These are phyloP conservation scores for Myxozyma sirexii DNA, from an alignment of 805 yeast genomes.

Conservation along the genomic window DNA sequence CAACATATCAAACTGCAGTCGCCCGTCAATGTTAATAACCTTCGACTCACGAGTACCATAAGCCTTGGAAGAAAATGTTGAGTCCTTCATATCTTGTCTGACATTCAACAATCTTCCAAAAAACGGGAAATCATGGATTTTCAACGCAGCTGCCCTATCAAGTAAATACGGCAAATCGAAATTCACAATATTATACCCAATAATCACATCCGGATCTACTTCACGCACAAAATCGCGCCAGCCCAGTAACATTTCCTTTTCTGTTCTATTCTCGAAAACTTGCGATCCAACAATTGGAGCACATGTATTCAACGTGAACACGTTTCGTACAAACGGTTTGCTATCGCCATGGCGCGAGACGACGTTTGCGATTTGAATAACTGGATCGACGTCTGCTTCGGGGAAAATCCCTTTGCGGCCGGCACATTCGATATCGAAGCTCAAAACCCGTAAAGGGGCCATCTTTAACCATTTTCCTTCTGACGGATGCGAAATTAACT, in stretches of 20 bases:
- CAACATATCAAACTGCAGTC: constrained; percentile 89
- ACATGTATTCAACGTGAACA: constrained; percentile 90
- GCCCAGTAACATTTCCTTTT: constrained; percentile 75
- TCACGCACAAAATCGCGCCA: constrained; percentile 87
- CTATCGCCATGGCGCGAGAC: constrained; percentile 68
- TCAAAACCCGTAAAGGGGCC: constrained; percentile 90
- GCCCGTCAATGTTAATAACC: constrained; percentile 88
- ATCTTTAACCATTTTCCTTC: constrained; percentile 92
- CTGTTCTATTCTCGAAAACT: constrained; percentile 72
- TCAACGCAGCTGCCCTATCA: constrained; percentile 79
- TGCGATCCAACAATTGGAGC: constrained; percentile 93
- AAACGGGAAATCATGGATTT: constrained; percentile 69
- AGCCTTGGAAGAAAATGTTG: constrained; percentile 89
- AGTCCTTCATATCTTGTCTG: constrained; percentile 76
- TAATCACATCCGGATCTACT: constrained; percentile 93
- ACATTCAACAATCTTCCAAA: constrained; percentile 75
- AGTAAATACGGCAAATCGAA: constrained; percentile 93
- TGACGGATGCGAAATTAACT: constrained; percentile 76
- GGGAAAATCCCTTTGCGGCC: constrained; percentile 97
- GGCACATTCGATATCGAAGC: constrained; percentile 98
- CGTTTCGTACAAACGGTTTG: constrained; percentile 91
- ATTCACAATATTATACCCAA: constrained; percentile 93
- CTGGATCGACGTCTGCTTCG: constrained; percentile 89
- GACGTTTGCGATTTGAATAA: constrained; percentile 95
- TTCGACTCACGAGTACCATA: constrained; percentile 95